phyloP scores from a whole-genome alignment of 257 asterid genomes.

The Lycium barbarum region DNA sequence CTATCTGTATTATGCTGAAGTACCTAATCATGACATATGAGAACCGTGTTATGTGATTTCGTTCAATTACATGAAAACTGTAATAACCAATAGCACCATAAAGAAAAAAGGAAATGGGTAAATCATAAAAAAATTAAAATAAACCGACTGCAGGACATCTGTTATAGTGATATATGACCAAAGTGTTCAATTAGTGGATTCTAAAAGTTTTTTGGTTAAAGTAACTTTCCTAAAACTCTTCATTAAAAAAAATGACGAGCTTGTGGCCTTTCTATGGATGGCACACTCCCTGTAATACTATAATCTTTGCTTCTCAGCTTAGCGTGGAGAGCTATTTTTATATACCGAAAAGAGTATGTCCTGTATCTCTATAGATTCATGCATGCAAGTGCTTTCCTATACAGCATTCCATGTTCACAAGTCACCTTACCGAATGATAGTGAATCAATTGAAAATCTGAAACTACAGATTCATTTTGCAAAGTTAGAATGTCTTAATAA shows the following conservation, averaged over 20 bases:
- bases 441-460: neutral
- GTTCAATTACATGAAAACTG: neutral
- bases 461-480: constrained; percentile 24
- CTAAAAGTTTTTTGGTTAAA: constrained; percentile 10
- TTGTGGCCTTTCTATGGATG: constrained; percentile 24
- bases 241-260: neutral
- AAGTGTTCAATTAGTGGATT: constrained; percentile 7
- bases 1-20: neutral
- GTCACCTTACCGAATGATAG: no score
- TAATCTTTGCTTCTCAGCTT: constrained; percentile 32
- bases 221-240: neutral
- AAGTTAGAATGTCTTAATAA: constrained; percentile 22
- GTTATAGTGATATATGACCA: neutral
- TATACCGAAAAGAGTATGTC: neutral
- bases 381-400: constrained; percentile 44
- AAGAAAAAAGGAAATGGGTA: neutral
- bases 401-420: constrained; percentile 38
- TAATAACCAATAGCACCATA: neutral
- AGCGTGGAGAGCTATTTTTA: constrained; percentile 53
- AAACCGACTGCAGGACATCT: neutral
- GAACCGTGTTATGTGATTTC: no score
- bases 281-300: constrained; percentile 53
- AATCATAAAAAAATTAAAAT: neutral
- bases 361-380: neutral
- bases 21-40: neutral